Conservation (phyloP, 2,329 filamentous ascomycete genomes). For the Paecilomyces formosus region DNA sequence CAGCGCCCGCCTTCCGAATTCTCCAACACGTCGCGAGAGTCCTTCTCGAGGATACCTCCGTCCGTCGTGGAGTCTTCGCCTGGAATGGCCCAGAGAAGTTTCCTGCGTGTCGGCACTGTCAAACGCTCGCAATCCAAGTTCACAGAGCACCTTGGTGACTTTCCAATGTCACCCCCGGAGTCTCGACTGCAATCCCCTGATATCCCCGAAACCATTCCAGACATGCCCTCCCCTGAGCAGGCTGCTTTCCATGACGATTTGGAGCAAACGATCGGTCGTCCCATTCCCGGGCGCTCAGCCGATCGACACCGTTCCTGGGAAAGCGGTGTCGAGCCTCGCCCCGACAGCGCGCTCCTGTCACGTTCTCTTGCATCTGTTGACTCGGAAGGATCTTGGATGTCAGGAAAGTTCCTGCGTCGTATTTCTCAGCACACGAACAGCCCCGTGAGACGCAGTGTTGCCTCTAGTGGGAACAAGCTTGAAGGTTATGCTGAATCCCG, state of each 20-base stretch:
- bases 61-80: conserved; percentile 37
- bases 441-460: conserved; percentile 33
- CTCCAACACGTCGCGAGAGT: conserved; percentile 84
- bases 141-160: conserved; percentile 81
- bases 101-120: conserved; percentile 51
- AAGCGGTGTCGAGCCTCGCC: conserved; percentile 2
- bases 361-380: conserved; percentile 90
- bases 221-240: conserved; percentile 6
- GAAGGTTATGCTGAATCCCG: conserved; percentile 36
- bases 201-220: conserved; percentile 33
- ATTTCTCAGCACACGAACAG: conserved; percentile 36
- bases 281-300: conserved; percentile 1
- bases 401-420: conserved; percentile 56
- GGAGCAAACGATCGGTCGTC: background rate
- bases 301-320: background rate
- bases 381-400: conserved; percentile 93
- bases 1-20: conserved; percentile 65
- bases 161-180: conserved; percentile 76
- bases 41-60: conserved; percentile 56
- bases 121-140: conserved; percentile 85
- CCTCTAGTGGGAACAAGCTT: conserved; percentile 34
- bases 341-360: conserved; percentile 50
- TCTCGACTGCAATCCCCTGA: conserved; percentile 75
- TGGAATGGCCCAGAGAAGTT: conserved; percentile 30
- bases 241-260: background rate